Percentiles rank a stretch among this genome's conserved stretches.
These are phyloP conservation scores for Cryphonectria radicalis DNA, from an alignment of 2,329 filamentous ascomycete genomes.

Conservation along the genomic window DNA sequence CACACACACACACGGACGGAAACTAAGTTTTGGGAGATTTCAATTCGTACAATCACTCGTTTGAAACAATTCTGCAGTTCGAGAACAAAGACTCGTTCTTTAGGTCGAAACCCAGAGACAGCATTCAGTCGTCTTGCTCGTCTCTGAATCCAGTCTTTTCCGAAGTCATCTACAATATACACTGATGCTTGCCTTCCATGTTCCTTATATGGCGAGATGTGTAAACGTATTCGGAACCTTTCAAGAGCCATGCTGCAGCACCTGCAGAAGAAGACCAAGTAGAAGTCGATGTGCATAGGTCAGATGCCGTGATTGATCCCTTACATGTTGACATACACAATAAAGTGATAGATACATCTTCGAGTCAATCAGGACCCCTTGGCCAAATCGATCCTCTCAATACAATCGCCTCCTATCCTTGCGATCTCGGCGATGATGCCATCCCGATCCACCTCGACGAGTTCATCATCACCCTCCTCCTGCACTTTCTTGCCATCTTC, in stretches of 20 bases:
- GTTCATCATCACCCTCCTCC: constrained; percentile 47
- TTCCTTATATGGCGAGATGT: not conserved
- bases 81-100: not conserved
- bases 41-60: not conserved
- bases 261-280: not conserved
- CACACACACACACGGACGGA: not conserved
- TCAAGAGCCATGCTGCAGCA: not conserved
- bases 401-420: constrained; percentile 67
- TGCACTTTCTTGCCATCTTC: constrained; percentile 39
- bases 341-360: not conserved
- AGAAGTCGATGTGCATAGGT: not conserved
- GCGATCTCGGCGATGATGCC: constrained; percentile 75
- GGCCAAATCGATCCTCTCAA: constrained; percentile 66
- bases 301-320: not conserved
- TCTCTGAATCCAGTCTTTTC: constrained; percentile 1
- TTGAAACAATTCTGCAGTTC: not conserved
- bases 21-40: not conserved
- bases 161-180: not conserved
- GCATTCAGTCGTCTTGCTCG: not conserved
- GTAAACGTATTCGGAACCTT: not conserved
- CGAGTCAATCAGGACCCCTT: constrained; percentile 3
- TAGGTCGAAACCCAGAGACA: not conserved
- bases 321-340: not conserved
- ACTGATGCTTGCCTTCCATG: not conserved
- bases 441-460: constrained; percentile 67